Conservation (phyloP, 2,329 filamentous ascomycete species). For the Chaetomiaceae sp. region DNA sequence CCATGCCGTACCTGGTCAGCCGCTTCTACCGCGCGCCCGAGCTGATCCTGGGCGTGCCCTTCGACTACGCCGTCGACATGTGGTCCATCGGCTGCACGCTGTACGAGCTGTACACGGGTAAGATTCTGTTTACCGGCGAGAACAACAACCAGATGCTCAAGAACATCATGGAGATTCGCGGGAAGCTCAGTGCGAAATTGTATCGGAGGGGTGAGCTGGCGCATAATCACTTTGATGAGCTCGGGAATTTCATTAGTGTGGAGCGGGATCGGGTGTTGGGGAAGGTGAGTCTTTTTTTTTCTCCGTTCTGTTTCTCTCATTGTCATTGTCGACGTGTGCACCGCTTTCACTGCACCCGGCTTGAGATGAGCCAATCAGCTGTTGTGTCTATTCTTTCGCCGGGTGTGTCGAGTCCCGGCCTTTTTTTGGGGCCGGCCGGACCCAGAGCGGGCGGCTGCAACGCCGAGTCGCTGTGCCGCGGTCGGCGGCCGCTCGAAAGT, state of each 20-base stretch:
- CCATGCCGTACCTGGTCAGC: constrained; percentile 92
- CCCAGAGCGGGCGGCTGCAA: constrained; percentile 2
- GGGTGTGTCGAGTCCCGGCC: neutral
- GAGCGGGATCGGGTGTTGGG: constrained; percentile 84
- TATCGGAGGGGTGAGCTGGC: constrained; percentile 76
- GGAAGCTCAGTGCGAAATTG: constrained; percentile 83
- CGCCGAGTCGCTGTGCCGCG: constrained; percentile 9
- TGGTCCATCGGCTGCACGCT: constrained; percentile 98
- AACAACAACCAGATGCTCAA: constrained; percentile 99
- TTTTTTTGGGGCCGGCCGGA: neutral
- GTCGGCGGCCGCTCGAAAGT: constrained; percentile 6
- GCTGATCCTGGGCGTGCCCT: constrained; percentile 93
- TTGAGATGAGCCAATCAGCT: neutral
- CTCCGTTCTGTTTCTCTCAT: neutral
- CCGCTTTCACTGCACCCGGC: too few relatives aligned
- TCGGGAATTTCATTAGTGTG: constrained; percentile 75
- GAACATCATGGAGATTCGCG: constrained; percentile 91
- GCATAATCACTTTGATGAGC: constrained; percentile 74
- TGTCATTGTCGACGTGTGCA: neutral
- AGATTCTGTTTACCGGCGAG: constrained; percentile 89
- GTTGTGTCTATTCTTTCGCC: constrained; percentile 3
- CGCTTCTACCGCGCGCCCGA: constrained; percentile 96
- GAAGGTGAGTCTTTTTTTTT: constrained; percentile 44
- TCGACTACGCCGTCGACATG: constrained; percentile 90
- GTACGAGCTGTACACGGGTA: constrained; percentile 95